These are phyloP conservation scores for Boletus speciosus DNA, from an alignment of 768 basidiomycete genomes.

Conservation along the genomic window DNA sequence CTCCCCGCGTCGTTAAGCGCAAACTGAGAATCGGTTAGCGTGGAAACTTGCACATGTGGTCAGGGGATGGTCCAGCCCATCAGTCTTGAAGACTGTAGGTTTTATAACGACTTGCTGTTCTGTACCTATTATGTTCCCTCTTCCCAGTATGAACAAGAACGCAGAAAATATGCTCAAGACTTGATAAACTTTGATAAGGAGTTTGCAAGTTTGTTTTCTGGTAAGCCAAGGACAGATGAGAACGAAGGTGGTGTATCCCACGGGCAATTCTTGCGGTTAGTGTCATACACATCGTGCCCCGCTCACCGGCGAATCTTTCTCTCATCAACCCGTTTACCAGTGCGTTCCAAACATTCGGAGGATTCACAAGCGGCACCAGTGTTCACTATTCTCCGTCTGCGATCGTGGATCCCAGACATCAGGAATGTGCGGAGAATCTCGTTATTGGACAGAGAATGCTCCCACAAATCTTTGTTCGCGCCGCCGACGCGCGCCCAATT, in stretches of 20 bases:
- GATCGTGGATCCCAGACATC: slow-evolving; percentile 32
- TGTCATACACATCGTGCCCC: background rate
- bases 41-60: slow-evolving; percentile 50
- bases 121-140: background rate
- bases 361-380: slow-evolving; percentile 37
- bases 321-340: slow-evolving; percentile 18
- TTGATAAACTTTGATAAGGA: slow-evolving; percentile 69
- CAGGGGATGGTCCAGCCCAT: slow-evolving; percentile 36
- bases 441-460: slow-evolving; percentile 38
- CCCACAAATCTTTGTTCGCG: slow-evolving; percentile 34
- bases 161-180: slow-evolving; percentile 66
- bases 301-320: background rate
- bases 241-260: slow-evolving; percentile 34
- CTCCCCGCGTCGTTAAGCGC: slow-evolving; percentile 26
- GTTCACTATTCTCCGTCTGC: slow-evolving; percentile 39
- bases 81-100: slow-evolving; percentile 41
- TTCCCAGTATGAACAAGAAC: slow-evolving; percentile 64
- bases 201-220: slow-evolving; percentile 64
- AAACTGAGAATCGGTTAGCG: slow-evolving; percentile 44
- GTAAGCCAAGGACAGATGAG: slow-evolving; percentile 52
- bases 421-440: slow-evolving; percentile 31
- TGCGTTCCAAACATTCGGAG: slow-evolving; percentile 36
- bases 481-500: slow-evolving; percentile 34
- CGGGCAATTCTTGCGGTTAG: slow-evolving; percentile 35
- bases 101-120: background rate